Evolutionary conservation across 345 rosid species (phyloP).

Genomic region (Sisymbrium irio): DNA sequence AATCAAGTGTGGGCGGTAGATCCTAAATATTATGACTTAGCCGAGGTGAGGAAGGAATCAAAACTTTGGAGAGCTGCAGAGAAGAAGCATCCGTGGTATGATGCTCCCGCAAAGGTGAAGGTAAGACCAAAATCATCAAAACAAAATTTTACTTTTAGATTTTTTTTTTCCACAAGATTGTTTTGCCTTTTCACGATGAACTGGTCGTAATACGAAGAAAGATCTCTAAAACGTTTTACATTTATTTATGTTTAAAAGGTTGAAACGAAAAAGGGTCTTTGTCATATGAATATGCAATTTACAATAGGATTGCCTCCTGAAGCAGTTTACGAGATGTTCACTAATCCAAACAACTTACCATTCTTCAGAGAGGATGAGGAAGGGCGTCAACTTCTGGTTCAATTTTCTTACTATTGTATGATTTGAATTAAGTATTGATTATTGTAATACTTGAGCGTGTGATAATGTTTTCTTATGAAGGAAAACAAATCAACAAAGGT

Average conservation of each 20-base stretch:
- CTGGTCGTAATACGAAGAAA: no score
- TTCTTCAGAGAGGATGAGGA: background rate
- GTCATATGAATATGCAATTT: background rate
- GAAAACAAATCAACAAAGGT: constrained; percentile 7
- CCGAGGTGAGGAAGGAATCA: background rate
- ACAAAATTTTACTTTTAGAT: background rate
- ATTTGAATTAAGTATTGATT: background rate
- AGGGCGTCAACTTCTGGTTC: background rate
- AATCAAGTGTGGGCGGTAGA: background rate
- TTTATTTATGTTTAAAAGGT: background rate
- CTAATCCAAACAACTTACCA: constrained; percentile 7
- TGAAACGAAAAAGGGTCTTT: background rate
- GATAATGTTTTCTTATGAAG: background rate
- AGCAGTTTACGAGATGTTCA: background rate
- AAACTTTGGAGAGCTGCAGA: background rate
- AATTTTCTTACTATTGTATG: background rate
- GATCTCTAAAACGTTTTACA: background rate
- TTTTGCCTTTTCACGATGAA: no score
- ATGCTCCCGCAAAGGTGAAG: constrained; percentile 1
- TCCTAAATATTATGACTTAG: background rate
- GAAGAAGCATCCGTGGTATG: background rate
- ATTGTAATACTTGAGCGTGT: background rate
- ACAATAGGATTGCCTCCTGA: constrained; percentile 5
- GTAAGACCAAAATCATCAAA: background rate
- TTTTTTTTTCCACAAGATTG: no score